A percentile compares a stretch with the other conserved stretches of the same genome.
Evolutionary conservation across 2,329 filamentous ascomycete species (phyloP).

Genomic region (Aspergillus ustus): DNA sequence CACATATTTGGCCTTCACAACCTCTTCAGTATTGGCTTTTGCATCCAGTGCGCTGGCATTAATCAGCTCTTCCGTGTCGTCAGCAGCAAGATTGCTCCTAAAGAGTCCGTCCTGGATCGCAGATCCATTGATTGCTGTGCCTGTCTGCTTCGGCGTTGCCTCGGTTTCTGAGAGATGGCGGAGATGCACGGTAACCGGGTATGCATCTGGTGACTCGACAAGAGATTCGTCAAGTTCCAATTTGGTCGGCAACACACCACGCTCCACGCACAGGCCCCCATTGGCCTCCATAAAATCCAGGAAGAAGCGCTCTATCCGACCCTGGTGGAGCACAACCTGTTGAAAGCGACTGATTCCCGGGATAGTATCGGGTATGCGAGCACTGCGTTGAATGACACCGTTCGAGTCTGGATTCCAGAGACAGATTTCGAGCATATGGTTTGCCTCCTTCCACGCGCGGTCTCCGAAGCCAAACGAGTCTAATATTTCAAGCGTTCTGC

Average conservation of each 20-base stretch:
- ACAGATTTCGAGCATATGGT: slow-evolving; percentile 68
- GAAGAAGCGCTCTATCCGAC: slow-evolving; percentile 70
- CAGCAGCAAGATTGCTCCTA: slow-evolving; percentile 61
- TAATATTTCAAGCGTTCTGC: slow-evolving; percentile 55
- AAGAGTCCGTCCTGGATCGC: slow-evolving; percentile 60
- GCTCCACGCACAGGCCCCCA: slow-evolving; percentile 61
- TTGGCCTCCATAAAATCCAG: slow-evolving; percentile 63
- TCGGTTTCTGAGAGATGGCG: slow-evolving; percentile 64
- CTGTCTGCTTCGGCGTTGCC: slow-evolving; percentile 42
- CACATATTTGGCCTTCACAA: slow-evolving; percentile 62
- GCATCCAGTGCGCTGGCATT: slow-evolving; percentile 8
- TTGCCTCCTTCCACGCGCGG: slow-evolving; percentile 66
- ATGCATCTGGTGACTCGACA: slow-evolving; percentile 54
- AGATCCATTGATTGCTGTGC: slow-evolving; percentile 23
- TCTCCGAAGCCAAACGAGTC: slow-evolving; percentile 71
- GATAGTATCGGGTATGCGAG: slow-evolving; percentile 66
- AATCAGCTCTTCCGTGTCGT: slow-evolving; percentile 62
- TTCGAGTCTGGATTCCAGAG: slow-evolving; percentile 65
- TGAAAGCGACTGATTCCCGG: slow-evolving; percentile 66
- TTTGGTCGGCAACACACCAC: slow-evolving; percentile 61
- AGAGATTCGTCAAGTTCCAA: slow-evolving; percentile 59
- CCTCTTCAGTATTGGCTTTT: slow-evolving; percentile 36
- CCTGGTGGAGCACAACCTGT: slow-evolving; percentile 72
- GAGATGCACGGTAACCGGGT: slow-evolving; percentile 65
- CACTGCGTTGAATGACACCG: slow-evolving; percentile 62